A percentile compares a stretch with the other conserved stretches of the same genome.
These are phyloP conservation scores for Nakazawaea wickerhamii DNA, from an alignment of 805 yeast genomes.

Conservation along the genomic window DNA sequence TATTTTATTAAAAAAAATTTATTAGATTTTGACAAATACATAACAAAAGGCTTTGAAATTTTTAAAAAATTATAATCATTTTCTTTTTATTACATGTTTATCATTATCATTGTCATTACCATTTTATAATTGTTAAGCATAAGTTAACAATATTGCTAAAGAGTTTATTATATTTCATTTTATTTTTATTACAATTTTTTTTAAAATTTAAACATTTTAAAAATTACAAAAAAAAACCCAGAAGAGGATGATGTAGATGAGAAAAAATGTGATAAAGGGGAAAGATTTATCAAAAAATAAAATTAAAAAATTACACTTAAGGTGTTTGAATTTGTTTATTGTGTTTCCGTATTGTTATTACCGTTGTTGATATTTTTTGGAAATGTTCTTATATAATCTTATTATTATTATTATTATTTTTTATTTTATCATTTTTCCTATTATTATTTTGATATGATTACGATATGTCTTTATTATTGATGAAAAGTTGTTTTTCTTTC, in stretches of 20 bases:
- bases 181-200: too few relatives aligned
- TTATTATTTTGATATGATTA: slow-evolving; percentile 5
- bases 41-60: too few relatives aligned
- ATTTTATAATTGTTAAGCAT: too few relatives aligned
- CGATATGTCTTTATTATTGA: slow-evolving; percentile 8
- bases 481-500: slow-evolving; percentile 4
- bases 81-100: not conserved
- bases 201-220: not conserved
- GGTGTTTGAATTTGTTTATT: not conserved
- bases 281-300: not conserved
- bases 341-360: not conserved
- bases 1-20: too few relatives aligned
- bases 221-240: too few relatives aligned
- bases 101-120: not conserved
- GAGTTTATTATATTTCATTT: too few relatives aligned
- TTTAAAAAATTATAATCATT: too few relatives aligned
- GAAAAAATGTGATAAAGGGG: not conserved
- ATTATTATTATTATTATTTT: too few relatives aligned
- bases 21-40: too few relatives aligned
- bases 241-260: too few relatives aligned
- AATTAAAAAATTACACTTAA: not conserved
- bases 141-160: too few relatives aligned
- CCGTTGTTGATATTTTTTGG: not conserved
- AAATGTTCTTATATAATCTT: not conserved
- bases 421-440: not conserved